phyloP scores from a whole-genome alignment of 2,329 filamentous ascomycete genomes.

The Botrytis galanthina region DNA sequence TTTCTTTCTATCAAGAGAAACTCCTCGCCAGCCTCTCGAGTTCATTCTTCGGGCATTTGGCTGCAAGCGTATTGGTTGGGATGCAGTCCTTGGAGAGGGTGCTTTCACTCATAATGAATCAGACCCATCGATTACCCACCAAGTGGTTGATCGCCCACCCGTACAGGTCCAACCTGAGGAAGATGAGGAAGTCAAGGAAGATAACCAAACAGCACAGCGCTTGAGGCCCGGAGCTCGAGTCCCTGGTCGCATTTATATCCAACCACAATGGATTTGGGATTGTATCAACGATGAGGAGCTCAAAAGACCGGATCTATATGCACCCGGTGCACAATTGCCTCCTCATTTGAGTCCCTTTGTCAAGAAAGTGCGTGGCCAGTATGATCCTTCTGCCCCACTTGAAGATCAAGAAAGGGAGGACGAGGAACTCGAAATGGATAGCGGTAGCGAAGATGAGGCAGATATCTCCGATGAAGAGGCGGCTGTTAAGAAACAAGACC shows the following conservation, averaged over 20 bases:
- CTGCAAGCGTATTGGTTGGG: constrained; percentile 95
- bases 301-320: constrained; percentile 82
- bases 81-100: constrained; percentile 83
- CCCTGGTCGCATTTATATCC: constrained; percentile 88
- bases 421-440: constrained; percentile 72
- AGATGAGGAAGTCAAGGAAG: constrained; percentile 51
- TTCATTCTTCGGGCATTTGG: constrained; percentile 93
- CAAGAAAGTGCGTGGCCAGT: constrained; percentile 78
- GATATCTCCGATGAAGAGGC: constrained; percentile 43
- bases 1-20: constrained; percentile 91
- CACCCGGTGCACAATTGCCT: constrained; percentile 82
- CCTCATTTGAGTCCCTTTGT: constrained; percentile 97
- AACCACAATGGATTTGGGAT: constrained; percentile 99
- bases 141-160: constrained; percentile 87
- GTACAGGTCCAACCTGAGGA: constrained; percentile 52
- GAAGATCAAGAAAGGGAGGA: constrained; percentile 85
- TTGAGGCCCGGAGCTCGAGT: constrained; percentile 67
- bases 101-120: constrained; percentile 88
- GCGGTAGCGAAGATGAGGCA: constrained; percentile 46
- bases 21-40: constrained; percentile 84
- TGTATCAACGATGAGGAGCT: constrained; percentile 89
- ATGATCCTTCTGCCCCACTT: constrained; percentile 83
- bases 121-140: constrained; percentile 89
- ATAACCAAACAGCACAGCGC: constrained; percentile 61
- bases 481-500: constrained; percentile 49